Evolutionary conservation across 2,329 filamentous ascomycete genomes (phyloP).

Genomic region (Lasiodiplodia hormozganensis): DNA sequence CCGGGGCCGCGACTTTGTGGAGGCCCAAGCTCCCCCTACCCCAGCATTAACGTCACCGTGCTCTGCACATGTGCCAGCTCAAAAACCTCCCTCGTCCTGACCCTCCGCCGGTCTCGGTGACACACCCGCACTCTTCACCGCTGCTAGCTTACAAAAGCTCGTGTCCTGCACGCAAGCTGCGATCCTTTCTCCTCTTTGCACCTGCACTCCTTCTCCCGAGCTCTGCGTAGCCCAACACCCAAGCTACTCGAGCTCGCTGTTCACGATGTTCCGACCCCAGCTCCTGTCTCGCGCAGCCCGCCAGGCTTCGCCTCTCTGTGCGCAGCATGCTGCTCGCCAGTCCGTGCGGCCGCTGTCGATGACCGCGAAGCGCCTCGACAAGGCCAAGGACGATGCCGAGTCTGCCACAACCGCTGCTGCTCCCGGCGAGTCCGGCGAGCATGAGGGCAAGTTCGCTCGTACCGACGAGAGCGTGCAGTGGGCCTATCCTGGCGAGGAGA

Average conservation of each 20-base stretch:
- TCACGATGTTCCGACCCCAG: slow-evolving; percentile 45
- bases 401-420: slow-evolving; percentile 46
- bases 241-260: slow-evolving; percentile 27
- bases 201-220: not conserved
- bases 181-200: slow-evolving; percentile 1
- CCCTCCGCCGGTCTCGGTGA: slow-evolving; percentile 15
- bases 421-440: slow-evolving; percentile 51
- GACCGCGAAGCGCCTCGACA: slow-evolving; percentile 41
- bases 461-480: slow-evolving; percentile 81
- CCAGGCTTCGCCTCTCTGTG: slow-evolving; percentile 39
- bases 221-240: slow-evolving; percentile 2
- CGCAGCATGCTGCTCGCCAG: slow-evolving; percentile 39
- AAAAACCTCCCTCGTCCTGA: slow-evolving; percentile 21
- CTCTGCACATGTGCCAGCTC: slow-evolving; percentile 21
- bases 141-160: slow-evolving; percentile 7
- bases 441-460: slow-evolving; percentile 75
- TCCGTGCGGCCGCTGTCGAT: slow-evolving; percentile 40
- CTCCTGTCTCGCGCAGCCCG: slow-evolving; percentile 35
- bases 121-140: slow-evolving; percentile 17
- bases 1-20: not conserved
- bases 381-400: slow-evolving; percentile 40
- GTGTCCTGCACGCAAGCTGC: not conserved
- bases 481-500: slow-evolving; percentile 76
- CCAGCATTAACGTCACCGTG: slow-evolving; percentile 19
- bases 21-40: slow-evolving; percentile 21